Conservation (phyloP, 768 basidiomycete species). For the Cyclocybe aegerita region DNA sequence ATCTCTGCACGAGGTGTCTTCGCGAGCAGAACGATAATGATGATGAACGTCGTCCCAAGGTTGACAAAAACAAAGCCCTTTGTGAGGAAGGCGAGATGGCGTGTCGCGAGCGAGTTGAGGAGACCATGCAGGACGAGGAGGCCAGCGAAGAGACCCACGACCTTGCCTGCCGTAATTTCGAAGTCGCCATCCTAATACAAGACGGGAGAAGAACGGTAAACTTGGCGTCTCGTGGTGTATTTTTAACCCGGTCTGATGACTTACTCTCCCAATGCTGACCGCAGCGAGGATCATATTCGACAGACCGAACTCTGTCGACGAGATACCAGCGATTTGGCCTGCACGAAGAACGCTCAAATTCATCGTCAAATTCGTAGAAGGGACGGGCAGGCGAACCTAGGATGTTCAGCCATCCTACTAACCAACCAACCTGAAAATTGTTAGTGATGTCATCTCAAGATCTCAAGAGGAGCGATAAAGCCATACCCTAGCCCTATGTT, state of each 20-base stretch:
- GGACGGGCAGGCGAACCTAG: conserved; percentile 43
- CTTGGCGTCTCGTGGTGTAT: no score
- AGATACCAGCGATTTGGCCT: conserved; percentile 83
- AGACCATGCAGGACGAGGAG: conserved; percentile 78
- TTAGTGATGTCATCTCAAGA: conserved; percentile 5
- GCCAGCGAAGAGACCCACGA: conserved; percentile 75
- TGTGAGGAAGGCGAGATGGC: conserved; percentile 72
- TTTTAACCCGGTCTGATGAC: conserved; percentile 3
- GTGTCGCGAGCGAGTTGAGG: conserved; percentile 75
- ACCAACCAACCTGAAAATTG: conserved; percentile 58
- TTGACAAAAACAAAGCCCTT: conserved; percentile 85
- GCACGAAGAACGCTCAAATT: conserved; percentile 5
- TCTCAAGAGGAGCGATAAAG: neutral
- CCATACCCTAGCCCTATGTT: conserved; percentile 60
- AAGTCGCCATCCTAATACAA: conserved; percentile 50
- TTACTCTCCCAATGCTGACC: conserved; percentile 55
- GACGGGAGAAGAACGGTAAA: conserved; percentile 1
- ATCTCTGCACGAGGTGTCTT: conserved; percentile 72
- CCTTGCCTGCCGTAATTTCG: conserved; percentile 64
- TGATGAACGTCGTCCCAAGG: conserved; percentile 77
- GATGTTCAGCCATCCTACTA: conserved; percentile 84
- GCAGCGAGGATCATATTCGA: conserved; percentile 82
- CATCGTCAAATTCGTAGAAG: neutral
- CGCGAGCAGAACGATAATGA: conserved; percentile 82
- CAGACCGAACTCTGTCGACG: conserved; percentile 84